Base-by-base conservation (phyloP, 2,329 filamentous ascomycete genomes). In the Ophiostoma montium region DNA sequence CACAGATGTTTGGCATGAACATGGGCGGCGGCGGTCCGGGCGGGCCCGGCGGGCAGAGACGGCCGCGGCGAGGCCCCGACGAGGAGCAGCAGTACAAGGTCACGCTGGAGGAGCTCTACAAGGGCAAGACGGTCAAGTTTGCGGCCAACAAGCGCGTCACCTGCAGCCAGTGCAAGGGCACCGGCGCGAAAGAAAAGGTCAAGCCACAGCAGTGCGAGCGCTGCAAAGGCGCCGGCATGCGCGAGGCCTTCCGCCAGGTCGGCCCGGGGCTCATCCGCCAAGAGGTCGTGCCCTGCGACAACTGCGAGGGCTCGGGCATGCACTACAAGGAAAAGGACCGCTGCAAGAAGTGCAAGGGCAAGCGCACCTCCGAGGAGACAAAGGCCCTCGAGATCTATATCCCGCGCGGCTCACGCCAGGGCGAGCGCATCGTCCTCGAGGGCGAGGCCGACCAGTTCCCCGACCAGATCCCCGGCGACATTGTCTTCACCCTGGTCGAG, bases 301-400 rank as follows among this genome's bases (percentile, higher is more conserved):
- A 83, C 59, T 98, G 92, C 67, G 75, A 81, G 52, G 90, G 89
- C 32, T 76, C 80, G n/a, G 92, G 92, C 6, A 80, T 82, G 61
- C 80, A 89, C 61, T 94, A 81, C 70, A 90, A 90, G 65, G 87
- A 95, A 61, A 96, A 96, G 72, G 92, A 98, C 61, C 86, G 87
- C 62, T 98, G 92, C 74, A 95, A 94, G 74, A 95, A 92, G 72
- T 98, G 92, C 78, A 96, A 96, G 69, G 92, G 92, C 60, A 86
- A 85, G 65, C 78, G 86, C 54, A 88, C 86, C 13, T 79, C 80
- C 41, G 83, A 88, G 59, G 85, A 92, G 67, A 92, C 86, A 67
- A 98, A 96, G 70, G 85, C 90, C 3, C 72, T 98, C 53, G 92
- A 98, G 68, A 82, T 98, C 47, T 96, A 96, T 69, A 95, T 98